Evolutionary conservation across 2,329 filamentous ascomycete genomes (phyloP).

Genomic region (Fusarium brevicatenulatum): DNA sequence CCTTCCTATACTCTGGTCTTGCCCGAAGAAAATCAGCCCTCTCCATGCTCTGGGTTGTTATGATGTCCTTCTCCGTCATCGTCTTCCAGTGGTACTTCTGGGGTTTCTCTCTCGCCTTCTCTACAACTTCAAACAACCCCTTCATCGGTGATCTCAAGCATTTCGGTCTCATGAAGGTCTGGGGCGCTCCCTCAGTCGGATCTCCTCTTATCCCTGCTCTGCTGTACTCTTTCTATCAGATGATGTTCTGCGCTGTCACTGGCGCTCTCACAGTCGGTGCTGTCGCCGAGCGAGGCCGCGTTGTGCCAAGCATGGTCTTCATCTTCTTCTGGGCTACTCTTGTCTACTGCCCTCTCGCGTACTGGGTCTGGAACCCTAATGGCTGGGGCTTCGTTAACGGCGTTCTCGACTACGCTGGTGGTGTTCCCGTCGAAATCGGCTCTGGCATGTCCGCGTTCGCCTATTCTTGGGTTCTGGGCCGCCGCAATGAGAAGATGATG

Average conservation of each 20-base stretch:
- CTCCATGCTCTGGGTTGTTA: constrained; percentile 96
- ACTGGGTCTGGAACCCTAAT: constrained; percentile 96
- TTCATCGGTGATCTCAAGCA: constrained; percentile 92
- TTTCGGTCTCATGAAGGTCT: constrained; percentile 87
- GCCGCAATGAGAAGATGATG: constrained; percentile 99
- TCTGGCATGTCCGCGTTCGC: constrained; percentile 93
- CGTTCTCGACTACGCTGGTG: constrained; percentile 95
- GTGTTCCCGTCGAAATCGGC: constrained; percentile 95
- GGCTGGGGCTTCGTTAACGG: constrained; percentile 93
- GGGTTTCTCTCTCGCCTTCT: constrained; percentile 97
- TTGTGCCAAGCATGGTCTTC: constrained; percentile 95
- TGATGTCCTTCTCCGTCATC: constrained; percentile 91
- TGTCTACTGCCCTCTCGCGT: constrained; percentile 96
- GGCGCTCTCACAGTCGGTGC: constrained; percentile 91
- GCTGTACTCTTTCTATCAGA: constrained; percentile 96
- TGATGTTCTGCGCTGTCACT: constrained; percentile 97
- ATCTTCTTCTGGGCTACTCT: constrained; percentile 95
- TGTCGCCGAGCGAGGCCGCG: constrained; percentile 91
- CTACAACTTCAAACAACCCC: constrained; percentile 79
- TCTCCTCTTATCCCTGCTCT: constrained; percentile 89
- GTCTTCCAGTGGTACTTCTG: constrained; percentile 99
- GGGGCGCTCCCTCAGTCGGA: constrained; percentile 86
- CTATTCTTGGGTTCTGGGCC: constrained; percentile 94
- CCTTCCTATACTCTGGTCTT: constrained; percentile 96
- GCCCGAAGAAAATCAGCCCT: constrained; percentile 97